phyloP scores from a whole-genome alignment of 2,329 filamentous ascomycete genomes.

The Dactylonectria estremocensis region DNA sequence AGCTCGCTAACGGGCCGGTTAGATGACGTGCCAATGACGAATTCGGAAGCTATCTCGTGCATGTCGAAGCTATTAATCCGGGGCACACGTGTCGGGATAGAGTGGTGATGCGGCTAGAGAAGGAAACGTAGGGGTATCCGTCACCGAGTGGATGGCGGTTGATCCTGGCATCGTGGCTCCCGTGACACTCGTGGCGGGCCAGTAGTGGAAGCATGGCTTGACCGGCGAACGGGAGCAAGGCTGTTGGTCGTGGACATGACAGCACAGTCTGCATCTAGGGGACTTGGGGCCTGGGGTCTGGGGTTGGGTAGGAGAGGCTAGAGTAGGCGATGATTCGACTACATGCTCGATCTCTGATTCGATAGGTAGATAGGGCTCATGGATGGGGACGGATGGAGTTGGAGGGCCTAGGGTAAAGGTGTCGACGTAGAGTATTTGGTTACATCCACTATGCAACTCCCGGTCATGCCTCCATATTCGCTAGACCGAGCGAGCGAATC shows the following conservation, averaged over 20 bases:
- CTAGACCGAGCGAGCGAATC: constrained; percentile 27
- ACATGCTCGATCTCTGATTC: constrained; percentile 33
- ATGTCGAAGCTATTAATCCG: constrained; percentile 31
- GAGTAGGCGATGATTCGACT: constrained; percentile 29
- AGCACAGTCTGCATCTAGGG: constrained; percentile 44
- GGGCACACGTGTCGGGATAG: constrained; percentile 40
- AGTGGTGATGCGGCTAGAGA: constrained; percentile 19
- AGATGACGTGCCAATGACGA: constrained; percentile 42
- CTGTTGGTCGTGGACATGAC: constrained; percentile 36
- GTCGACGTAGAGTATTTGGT: constrained; percentile 29
- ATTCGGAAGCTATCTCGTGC: constrained; percentile 31
- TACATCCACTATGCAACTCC: constrained; percentile 35
- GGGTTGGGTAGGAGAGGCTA: constrained; percentile 30
- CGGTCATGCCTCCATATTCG: constrained; percentile 41
- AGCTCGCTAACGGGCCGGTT: constrained; percentile 19
- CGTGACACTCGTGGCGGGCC: constrained; percentile 35
- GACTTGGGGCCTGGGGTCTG: constrained; percentile 37
- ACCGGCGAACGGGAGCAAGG: constrained; percentile 33
- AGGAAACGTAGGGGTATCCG: constrained; percentile 29
- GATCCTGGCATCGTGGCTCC: constrained; percentile 28
- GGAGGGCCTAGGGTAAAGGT: constrained; percentile 23
- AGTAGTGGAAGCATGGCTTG: constrained; percentile 30
- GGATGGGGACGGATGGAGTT: constrained; percentile 18
- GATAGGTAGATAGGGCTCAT: constrained; percentile 2
- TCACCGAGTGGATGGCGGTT: constrained; percentile 31